Evolutionary conservation across 306 rosid genomes (phyloP), one percentile per base, ranked within the genome.

Genomic region (Hylodesmum podocarpum): DNA sequence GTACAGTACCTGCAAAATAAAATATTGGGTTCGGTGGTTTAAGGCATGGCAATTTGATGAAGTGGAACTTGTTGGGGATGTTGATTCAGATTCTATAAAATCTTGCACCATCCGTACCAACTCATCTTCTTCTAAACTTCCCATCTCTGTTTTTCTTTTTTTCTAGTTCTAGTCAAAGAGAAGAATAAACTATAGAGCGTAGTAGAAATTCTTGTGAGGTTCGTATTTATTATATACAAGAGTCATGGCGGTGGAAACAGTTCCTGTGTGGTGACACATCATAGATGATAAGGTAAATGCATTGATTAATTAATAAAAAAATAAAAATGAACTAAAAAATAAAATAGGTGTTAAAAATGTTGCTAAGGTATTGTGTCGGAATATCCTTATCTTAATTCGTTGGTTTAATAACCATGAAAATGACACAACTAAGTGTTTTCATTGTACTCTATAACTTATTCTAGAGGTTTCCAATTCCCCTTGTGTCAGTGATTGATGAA

Each of bases 61-160:
- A 78, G 82, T 36, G 71, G 83, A 70, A 50, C 0, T 74, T n/a
- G 75, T 51, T 15, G 81, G 18, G 14, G 87, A 49, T 1, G 86
- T 37, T 21, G 91, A 44, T 62, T 87, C 88, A 1, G 90, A 91
- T 70, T 91, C 97, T 19, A 91, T 89, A 67, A 91, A 91, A 66
- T 89, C 97, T 76, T 83, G 85, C 27, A 91, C 92, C 97, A 91
- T 89, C 59, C 76, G 73, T 46, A 75, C 83, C 15, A 91, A 82
- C 6, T 57, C 84, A 3, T 89, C 92, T 72, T 91, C 97, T 27
- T 87, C 97, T 44, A 86, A 43, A 80, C 92, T 89, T 18, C 72
- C 89, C 97, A 91, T 89, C 15, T 66, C 39, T 73, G 29, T 49
- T 29, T 37, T 21, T 28, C 18, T 16, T 7, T 18, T 19, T 19